Evolutionary conservation across 805 yeast species (phyloP).

Genomic region (Lipomyces orientalis): DNA sequence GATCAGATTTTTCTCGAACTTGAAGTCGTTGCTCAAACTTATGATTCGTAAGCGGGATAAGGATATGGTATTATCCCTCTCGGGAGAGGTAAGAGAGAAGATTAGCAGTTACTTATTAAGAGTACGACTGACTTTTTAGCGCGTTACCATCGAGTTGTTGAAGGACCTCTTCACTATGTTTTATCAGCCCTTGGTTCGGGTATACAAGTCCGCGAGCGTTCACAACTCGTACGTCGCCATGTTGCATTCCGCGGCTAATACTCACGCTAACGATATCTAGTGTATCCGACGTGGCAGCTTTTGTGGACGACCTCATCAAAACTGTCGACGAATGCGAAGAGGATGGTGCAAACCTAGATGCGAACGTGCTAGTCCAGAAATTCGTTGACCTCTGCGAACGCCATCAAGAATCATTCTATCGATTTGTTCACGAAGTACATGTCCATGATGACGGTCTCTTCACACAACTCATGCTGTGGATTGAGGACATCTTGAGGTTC

Average conservation of each 20-base stretch:
- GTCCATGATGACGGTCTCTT: slow-evolving; percentile 76
- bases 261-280: neutral
- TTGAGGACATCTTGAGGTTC: slow-evolving; percentile 66
- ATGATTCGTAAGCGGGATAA: slow-evolving; percentile 76
- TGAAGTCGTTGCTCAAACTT: slow-evolving; percentile 67
- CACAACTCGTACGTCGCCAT: slow-evolving; percentile 54
- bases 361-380: slow-evolving; percentile 68
- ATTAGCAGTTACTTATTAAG: neutral
- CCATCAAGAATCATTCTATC: slow-evolving; percentile 74
- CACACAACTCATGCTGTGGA: slow-evolving; percentile 74
- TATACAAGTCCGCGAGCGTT: slow-evolving; percentile 70
- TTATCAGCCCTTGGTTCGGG: slow-evolving; percentile 72
- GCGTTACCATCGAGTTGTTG: slow-evolving; percentile 74
- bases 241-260: neutral
- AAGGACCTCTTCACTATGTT: slow-evolving; percentile 74
- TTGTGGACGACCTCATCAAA: slow-evolving; percentile 68
- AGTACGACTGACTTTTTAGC: slow-evolving; percentile 69
- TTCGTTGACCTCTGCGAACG: slow-evolving; percentile 69
- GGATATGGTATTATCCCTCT: slow-evolving; percentile 58
- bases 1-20: slow-evolving; percentile 35
- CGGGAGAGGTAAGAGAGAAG: slow-evolving; percentile 25
- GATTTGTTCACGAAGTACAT: slow-evolving; percentile 82
- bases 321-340: slow-evolving; percentile 59
- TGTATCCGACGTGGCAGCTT: slow-evolving; percentile 64
- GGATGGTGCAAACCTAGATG: slow-evolving; percentile 56